Percentiles rank a stretch among this genome's conserved stretches.
Evolutionary conservation across 495 filamentous ascomycete species (phyloP).

Genomic region (Rhypophila decipiens): DNA sequence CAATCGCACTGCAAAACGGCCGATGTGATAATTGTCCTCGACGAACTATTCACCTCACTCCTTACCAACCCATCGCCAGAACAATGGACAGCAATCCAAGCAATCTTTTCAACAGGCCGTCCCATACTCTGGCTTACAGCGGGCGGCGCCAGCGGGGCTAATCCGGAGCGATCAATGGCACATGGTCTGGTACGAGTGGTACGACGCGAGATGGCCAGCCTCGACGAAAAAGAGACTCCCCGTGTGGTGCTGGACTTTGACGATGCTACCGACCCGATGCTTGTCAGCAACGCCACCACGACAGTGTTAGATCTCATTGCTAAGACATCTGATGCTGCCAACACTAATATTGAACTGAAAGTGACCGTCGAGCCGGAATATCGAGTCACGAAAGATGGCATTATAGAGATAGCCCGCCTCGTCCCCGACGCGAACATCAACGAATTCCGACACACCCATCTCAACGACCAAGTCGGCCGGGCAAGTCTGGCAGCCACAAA

Average conservation of each 20-base stretch:
- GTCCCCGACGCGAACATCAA: conserved; percentile 16
- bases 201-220: conserved; percentile 26
- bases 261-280: not conserved
- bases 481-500: not conserved
- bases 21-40: too few species aligned
- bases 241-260: conserved; percentile 1
- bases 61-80: conserved; percentile 2
- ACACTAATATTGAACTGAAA: too few species aligned
- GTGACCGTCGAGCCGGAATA: too few species aligned
- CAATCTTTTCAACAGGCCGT: conserved; percentile 6
- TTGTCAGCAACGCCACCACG: too few species aligned
- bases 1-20: too few species aligned
- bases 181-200: conserved; percentile 24
- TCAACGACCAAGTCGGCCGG: not conserved
- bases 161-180: conserved; percentile 23
- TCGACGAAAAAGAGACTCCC: conserved; percentile 25
- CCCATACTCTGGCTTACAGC: conserved; percentile 31
- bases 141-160: conserved; percentile 19
- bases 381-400: conserved; percentile 22
- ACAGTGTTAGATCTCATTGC: not conserved
- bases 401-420: conserved; percentile 21
- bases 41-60: too few species aligned
- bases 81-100: conserved; percentile 19
- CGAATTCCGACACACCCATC: too few species aligned
- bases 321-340: too few species aligned